A percentile compares a stretch with the other conserved stretches of the same genome.
phyloP scores from a whole-genome alignment of 2,329 filamentous ascomycete species.

The Orbilia blumenaviensis region DNA sequence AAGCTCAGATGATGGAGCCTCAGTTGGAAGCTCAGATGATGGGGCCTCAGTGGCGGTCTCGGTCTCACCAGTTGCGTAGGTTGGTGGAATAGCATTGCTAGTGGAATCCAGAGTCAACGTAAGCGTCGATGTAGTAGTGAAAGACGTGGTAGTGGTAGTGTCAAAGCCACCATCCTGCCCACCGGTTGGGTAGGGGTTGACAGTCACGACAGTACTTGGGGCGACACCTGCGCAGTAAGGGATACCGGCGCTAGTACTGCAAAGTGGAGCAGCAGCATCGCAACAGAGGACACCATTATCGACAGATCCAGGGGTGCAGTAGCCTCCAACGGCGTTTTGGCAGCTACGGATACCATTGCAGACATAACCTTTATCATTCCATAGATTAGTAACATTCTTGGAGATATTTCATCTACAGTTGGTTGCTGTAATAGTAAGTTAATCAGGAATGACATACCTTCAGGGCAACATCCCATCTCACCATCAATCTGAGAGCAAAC shows the following conservation, averaged over 20 bases:
- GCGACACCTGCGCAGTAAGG: conserved; percentile 47
- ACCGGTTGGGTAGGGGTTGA: conserved; percentile 12
- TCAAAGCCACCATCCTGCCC: conserved; percentile 17
- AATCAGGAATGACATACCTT: conserved; percentile 38
- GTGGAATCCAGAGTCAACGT: conserved; percentile 8
- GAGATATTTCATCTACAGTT: too few relatives aligned
- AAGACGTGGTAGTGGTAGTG: conserved; percentile 25
- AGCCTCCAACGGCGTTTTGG: conserved; percentile 14
- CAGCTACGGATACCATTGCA: conserved; percentile 40
- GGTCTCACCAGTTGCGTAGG: not conserved
- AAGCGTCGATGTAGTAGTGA: conserved; percentile 8
- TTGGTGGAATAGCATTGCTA: conserved; percentile 1
- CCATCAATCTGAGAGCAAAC: conserved; percentile 36
- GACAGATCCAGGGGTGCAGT: conserved; percentile 39
- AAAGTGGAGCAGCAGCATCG: conserved; percentile 35
- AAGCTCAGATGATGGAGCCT: not conserved
- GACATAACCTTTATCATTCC: conserved; percentile 20
- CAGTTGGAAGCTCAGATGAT: not conserved
- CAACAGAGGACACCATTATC: conserved; percentile 38
- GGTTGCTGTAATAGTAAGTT: too few relatives aligned
- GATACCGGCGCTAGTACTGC: conserved; percentile 44
- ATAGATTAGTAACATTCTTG: not conserved
- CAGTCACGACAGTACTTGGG: conserved; percentile 36
- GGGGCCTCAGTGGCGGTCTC: conserved; percentile 13
- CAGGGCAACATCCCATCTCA: conserved; percentile 42